A percentile compares a stretch with the other conserved stretches of the same genome.
These are phyloP conservation scores for Wickerhamomyces chaumierensis DNA, from an alignment of 805 yeast genomes.

Conservation along the genomic window DNA sequence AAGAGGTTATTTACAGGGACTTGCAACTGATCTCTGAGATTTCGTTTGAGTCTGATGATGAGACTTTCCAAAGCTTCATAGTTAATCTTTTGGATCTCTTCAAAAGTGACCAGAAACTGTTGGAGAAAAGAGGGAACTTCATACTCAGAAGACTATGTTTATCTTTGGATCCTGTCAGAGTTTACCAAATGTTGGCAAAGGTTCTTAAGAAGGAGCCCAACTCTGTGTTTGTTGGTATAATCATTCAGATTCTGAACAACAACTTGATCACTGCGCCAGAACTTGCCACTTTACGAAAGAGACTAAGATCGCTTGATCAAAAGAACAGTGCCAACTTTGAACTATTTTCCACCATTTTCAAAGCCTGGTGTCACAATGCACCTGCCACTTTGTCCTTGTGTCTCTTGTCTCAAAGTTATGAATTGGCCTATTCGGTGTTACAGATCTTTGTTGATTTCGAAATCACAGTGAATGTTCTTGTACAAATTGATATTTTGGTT, in stretches of 20 bases:
- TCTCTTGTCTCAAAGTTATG: conserved; percentile 77
- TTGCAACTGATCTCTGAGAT: conserved; percentile 64
- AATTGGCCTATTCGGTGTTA: conserved; percentile 73
- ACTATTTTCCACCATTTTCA: conserved; percentile 66
- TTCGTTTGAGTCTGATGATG: conserved; percentile 60
- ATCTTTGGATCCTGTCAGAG: conserved; percentile 70
- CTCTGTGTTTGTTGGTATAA: conserved; percentile 59
- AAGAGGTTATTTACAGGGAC: conserved; percentile 66
- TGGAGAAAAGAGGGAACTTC: conserved; percentile 69
- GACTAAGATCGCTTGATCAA: conserved; percentile 52
- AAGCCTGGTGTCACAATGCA: conserved; percentile 86
- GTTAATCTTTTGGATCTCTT: conserved; percentile 58
- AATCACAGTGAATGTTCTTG: conserved; percentile 62
- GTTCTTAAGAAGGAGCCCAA: conserved; percentile 54
- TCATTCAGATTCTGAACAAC: conserved; percentile 81
- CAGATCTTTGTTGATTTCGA: conserved; percentile 77
- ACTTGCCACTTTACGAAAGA: conserved; percentile 53
- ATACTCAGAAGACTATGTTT: conserved; percentile 77
- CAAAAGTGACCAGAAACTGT: conserved; percentile 52
- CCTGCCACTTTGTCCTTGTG: conserved; percentile 83
- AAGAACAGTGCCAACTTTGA: conserved; percentile 43
- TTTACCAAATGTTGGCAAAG: conserved; percentile 69
- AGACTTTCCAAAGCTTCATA: conserved; percentile 66
- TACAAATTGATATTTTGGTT: conserved; percentile 82
- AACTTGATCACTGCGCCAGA: conserved; percentile 83